Conservation (phyloP, 2,329 filamentous ascomycete genomes). For the Fusarium scirpi region DNA sequence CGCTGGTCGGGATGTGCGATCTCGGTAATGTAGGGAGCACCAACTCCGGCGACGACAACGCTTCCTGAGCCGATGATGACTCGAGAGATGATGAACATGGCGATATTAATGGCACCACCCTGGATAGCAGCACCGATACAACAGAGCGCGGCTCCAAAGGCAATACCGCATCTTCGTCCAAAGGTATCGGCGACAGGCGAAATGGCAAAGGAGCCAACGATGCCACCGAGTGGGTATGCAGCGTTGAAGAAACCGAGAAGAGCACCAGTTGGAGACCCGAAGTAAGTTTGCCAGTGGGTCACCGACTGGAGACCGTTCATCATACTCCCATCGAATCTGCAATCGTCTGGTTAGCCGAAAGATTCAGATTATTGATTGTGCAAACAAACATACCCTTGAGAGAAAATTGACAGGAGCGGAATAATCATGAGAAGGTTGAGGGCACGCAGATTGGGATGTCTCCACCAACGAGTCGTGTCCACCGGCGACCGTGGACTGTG, state of each 20-base stretch:
- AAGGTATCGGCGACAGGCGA: background rate
- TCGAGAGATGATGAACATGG: slow-evolving; percentile 6
- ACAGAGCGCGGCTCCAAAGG: background rate
- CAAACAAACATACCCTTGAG: background rate
- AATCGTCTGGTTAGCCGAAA: background rate
- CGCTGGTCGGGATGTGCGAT: background rate
- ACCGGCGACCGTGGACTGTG: background rate
- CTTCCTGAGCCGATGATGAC: background rate
- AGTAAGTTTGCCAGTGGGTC: slow-evolving; percentile 1
- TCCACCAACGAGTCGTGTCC: background rate
- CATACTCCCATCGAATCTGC: slow-evolving; percentile 1
- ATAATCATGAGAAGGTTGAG: slow-evolving; percentile 8
- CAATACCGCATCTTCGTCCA: background rate
- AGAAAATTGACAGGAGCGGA: slow-evolving; percentile 4
- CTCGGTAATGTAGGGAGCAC: background rate
- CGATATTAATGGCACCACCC: background rate
- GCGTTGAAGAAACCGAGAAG: slow-evolving; percentile 9
- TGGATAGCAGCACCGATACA: background rate
- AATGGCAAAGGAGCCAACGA: background rate
- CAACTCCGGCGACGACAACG: background rate
- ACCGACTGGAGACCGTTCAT: slow-evolving; percentile 10
- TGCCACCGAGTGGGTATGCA: background rate
- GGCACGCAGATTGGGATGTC: background rate
- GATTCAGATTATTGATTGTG: background rate
- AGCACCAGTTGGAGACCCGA: background rate